A percentile compares a stretch with the other conserved stretches of the same genome.
These are phyloP conservation scores for Perkinsus olseni DNA, from an alignment of 169 alveolate genomes.

Conservation along the genomic window DNA sequence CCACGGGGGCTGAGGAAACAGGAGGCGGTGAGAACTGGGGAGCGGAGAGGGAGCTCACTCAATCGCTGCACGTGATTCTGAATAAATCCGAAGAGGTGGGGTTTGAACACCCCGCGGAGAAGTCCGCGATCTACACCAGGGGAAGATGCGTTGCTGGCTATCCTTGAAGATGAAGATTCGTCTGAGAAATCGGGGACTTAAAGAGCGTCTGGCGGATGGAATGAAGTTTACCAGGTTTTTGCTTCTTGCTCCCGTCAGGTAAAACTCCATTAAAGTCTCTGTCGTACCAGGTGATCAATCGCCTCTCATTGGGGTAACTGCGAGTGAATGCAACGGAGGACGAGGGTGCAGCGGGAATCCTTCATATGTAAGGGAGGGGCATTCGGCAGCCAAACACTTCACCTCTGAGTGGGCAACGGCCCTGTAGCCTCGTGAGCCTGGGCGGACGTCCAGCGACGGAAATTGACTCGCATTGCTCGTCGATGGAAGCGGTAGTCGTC, in stretches of 20 bases:
- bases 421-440: neutral
- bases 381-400: no score
- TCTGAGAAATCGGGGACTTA: neutral
- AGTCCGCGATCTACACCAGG: neutral
- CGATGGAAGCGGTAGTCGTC: slow-evolving; percentile 2
- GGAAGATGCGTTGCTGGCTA: neutral
- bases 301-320: neutral
- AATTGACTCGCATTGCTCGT: neutral
- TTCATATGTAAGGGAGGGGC: no score
- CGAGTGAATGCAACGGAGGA: neutral
- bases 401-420: neutral
- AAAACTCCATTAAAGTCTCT: neutral
- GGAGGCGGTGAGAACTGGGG: neutral
- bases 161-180: neutral
- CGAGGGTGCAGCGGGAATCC: neutral
- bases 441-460: neutral
- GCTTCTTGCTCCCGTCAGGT: neutral
- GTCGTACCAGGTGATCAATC: neutral
- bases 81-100: neutral
- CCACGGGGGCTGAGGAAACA: neutral
- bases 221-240: neutral
- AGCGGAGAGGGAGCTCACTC: neutral
- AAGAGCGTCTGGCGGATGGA: neutral
- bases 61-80: neutral
- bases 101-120: neutral